Base-by-base conservation (phyloP, 805 yeast genomes). In the Yarrowia sp. region DNA sequence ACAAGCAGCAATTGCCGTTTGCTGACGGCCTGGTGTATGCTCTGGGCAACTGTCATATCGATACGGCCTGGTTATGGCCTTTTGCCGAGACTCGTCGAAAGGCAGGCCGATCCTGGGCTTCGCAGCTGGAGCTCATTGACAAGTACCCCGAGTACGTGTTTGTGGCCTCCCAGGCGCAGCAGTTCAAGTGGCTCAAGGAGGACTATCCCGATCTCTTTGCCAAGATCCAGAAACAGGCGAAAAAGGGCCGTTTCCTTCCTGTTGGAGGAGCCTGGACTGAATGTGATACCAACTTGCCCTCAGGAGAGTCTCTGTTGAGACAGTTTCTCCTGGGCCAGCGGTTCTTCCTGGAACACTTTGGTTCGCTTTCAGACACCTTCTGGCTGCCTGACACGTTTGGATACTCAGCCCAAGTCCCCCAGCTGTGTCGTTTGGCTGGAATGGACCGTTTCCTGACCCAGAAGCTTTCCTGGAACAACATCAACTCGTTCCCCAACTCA, bases 51-150 rank as follows among this genome's bases (percentile, higher is more conserved):
- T 95, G 98, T 76, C 98, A 93, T 77, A 93, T 93, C 72, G 99
- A 94, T 75, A 94, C 98, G 17, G 98, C 98, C 15, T 94, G 99
- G 99, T 82, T 92, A 69, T 94, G 99, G 99, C 98, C 98, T n/a
- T 94, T 89, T 81, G 98, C 97, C 2, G 98, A 95, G 76, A 92
- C 98, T 1, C 88, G 90, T 73, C 85, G 98, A 65, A 94, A 94
- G 75, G 86, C 94, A 67, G 97, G 93, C 2, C 84, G 99, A 71
- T 91, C 97, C 7, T 94, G 98, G 98, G 88, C 97, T 0, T 86
- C 97, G 10, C 99, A 94, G 79, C 80, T 94, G 64, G 88, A 91
- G 67, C 78, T 95, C 58, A 85, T 95, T 74, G 94, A 92, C 67
- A 82, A 86, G 72, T 94, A 92, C 72, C 98, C 98, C 0, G 99